Evolutionary conservation across 2,329 filamentous ascomycete genomes (phyloP).

Genomic region (Hymenoscyphus repandus): DNA sequence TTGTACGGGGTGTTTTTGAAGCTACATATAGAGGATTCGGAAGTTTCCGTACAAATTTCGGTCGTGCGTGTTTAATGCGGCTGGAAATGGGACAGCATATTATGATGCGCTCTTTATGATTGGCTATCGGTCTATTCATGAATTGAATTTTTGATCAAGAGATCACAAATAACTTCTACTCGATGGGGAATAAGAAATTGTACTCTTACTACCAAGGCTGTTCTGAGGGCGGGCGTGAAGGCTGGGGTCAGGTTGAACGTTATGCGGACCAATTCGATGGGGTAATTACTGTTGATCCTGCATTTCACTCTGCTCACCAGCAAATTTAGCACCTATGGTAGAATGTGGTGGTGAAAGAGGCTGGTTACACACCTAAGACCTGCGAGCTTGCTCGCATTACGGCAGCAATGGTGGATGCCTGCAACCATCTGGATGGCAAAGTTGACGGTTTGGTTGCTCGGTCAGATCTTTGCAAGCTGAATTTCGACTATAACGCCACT

Average conservation of each 20-base stretch:
- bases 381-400: conserved; percentile 46
- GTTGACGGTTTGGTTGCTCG: conserved; percentile 49
- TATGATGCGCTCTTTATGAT: conserved; percentile 35
- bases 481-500: conserved; percentile 33
- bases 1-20: conserved; percentile 43
- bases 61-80: conserved; percentile 34
- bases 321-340: conserved; percentile 39
- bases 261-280: conserved; percentile 40
- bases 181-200: conserved; percentile 18
- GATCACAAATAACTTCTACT: conserved; percentile 39
- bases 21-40: conserved; percentile 47
- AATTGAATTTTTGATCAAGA: conserved; percentile 39
- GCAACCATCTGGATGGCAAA: conserved; percentile 50
- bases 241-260: conserved; percentile 40
- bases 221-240: conserved; percentile 44
- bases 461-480: conserved; percentile 5
- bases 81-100: conserved; percentile 35
- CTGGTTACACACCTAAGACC: conserved; percentile 39
- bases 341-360: conserved; percentile 34
- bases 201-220: conserved; percentile 35
- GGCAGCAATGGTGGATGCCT: conserved; percentile 49
- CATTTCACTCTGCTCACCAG: conserved; percentile 41
- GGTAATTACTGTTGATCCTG: conserved; percentile 41
- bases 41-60: conserved; percentile 37
- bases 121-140: conserved; percentile 35